Conservation (phyloP, 1,284 basidiomycete species). For the Cryptococcus sp. region DNA sequence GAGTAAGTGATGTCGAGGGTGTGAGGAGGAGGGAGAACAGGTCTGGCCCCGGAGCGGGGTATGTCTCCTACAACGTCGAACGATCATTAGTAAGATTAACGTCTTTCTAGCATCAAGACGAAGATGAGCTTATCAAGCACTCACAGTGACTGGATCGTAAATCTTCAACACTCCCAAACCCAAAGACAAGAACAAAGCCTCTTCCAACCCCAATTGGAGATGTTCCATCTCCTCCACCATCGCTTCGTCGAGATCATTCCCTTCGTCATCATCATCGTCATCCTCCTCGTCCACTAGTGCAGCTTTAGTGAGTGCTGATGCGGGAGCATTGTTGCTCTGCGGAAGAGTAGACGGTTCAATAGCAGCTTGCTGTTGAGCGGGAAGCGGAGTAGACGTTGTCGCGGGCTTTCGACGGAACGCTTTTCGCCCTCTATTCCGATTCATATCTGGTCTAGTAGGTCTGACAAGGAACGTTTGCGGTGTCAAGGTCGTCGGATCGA, state of each 20-base stretch:
- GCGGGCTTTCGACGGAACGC: constrained; percentile 37
- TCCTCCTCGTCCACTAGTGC: constrained; percentile 60
- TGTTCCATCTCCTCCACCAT: constrained; percentile 76
- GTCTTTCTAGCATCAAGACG: constrained; percentile 57
- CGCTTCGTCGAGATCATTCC: constrained; percentile 56
- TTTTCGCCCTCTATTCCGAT: constrained; percentile 47
- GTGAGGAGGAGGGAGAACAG: constrained; percentile 52
- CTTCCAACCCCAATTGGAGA: constrained; percentile 85
- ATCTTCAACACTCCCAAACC: constrained; percentile 82
- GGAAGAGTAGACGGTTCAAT: no score
- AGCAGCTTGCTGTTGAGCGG: neutral
- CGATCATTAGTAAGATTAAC: neutral
- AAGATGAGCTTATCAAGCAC: constrained; percentile 22
- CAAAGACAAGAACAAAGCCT: constrained; percentile 89
- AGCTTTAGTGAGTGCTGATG: constrained; percentile 40
- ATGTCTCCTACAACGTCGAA: constrained; percentile 16
- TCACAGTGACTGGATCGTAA: constrained; percentile 64
- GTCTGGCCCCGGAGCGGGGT: constrained; percentile 55
- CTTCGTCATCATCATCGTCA: constrained; percentile 49
- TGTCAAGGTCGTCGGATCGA: constrained; percentile 40
- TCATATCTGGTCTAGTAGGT: constrained; percentile 48
- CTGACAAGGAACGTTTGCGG: constrained; percentile 52
- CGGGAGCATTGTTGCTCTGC: neutral
- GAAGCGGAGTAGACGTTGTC: neutral
- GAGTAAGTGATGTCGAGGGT: constrained; percentile 34